Evolutionary conservation across 2,329 filamentous ascomycete genomes (phyloP).

Genomic region (Trichoderma hamatum): DNA sequence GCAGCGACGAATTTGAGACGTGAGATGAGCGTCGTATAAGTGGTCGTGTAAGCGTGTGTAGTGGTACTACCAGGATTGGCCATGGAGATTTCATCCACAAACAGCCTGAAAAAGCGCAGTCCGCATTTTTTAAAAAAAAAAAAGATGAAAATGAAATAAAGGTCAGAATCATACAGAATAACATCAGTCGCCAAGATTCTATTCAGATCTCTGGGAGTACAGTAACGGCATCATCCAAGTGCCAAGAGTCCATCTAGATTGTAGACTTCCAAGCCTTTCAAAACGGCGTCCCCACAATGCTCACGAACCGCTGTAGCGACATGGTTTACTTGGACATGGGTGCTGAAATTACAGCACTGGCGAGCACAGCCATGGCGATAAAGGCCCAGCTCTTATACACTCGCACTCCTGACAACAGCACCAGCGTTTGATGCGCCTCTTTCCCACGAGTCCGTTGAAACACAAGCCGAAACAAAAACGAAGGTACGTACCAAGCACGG

Average conservation of each 20-base stretch:
- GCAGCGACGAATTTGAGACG: neutral
- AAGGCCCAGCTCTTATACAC: neutral
- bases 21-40: neutral
- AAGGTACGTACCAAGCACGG: neutral
- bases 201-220: neutral
- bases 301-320: neutral
- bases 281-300: neutral
- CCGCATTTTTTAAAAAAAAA: neutral
- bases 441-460: constrained; percentile 5
- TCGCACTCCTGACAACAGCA: constrained; percentile 1
- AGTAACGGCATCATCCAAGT: neutral
- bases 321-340: neutral
- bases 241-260: neutral
- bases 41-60: neutral
- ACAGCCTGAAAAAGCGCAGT: neutral
- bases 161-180: neutral
- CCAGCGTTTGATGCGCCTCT: constrained; percentile 8
- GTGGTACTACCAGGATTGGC: neutral
- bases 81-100: neutral
- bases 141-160: too few species aligned
- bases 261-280: neutral
- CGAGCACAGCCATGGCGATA: neutral
- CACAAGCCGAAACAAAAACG: constrained; percentile 14
- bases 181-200: neutral
- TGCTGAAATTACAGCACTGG: neutral